A percentile compares a stretch with the other conserved stretches of the same genome.
Conservation (phyloP, 202 grass and related monocot species). For the Musa balbisiana region DNA sequence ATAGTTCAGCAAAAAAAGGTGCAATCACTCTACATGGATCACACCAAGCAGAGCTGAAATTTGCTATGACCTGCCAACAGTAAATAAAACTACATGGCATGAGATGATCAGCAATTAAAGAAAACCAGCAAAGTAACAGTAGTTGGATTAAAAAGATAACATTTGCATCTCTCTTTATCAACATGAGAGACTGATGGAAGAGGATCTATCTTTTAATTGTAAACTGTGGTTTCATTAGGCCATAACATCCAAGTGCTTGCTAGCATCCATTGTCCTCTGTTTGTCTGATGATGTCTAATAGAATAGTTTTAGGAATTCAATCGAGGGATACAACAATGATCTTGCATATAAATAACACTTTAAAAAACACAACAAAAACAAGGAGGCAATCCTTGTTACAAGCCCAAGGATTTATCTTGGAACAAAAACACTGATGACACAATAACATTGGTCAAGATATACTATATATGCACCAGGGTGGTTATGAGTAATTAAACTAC, state of each 20-base stretch:
- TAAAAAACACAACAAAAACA: background rate
- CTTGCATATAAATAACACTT: background rate
- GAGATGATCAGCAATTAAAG: background rate
- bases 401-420: background rate
- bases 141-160: background rate
- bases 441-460: background rate
- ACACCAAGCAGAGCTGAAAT: conserved; percentile 39
- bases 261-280: too few relatives aligned
- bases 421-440: background rate
- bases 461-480: background rate
- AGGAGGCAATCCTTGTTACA: background rate
- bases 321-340: too few relatives aligned
- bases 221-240: too few relatives aligned
- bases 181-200: too few relatives aligned
- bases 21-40: conserved; percentile 15
- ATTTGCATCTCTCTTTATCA: too few relatives aligned
- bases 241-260: too few relatives aligned
- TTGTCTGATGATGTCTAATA: too few relatives aligned
- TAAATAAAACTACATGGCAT: conserved; percentile 4
- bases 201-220: too few relatives aligned
- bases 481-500: background rate
- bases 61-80: conserved; percentile 29
- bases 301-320: too few relatives aligned
- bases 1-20: conserved; percentile 27
- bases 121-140: background rate